Evolutionary conservation across 1,284 basidiomycete species (phyloP).

Genomic region (Sutorius eximius): DNA sequence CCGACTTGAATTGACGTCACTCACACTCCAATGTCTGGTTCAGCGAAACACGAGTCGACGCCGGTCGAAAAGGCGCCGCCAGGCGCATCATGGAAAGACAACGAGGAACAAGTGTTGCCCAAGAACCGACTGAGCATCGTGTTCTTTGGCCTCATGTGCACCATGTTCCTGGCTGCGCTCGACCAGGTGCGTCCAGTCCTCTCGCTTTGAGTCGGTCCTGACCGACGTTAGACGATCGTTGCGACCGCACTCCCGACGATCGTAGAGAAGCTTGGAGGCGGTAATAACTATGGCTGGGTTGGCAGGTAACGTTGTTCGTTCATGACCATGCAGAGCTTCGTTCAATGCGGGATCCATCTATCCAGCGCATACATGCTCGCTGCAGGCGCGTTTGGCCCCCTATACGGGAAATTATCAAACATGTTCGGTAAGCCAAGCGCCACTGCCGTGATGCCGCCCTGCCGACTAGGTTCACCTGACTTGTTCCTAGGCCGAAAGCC

Average conservation of each 20-base stretch:
- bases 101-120: slow-evolving; percentile 56
- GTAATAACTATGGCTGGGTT: slow-evolving; percentile 72
- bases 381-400: slow-evolving; percentile 63
- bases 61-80: slow-evolving; percentile 33
- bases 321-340: background rate
- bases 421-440: slow-evolving; percentile 41
- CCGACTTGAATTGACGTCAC: background rate
- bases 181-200: slow-evolving; percentile 47
- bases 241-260: slow-evolving; percentile 83
- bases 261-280: slow-evolving; percentile 66
- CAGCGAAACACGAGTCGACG: slow-evolving; percentile 18
- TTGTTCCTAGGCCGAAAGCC: slow-evolving; percentile 63
- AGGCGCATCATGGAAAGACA: slow-evolving; percentile 52
- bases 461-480: background rate
- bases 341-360: background rate
- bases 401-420: slow-evolving; percentile 78
- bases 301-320: slow-evolving; percentile 52
- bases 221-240: slow-evolving; percentile 59
- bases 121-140: slow-evolving; percentile 57
- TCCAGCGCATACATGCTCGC: slow-evolving; percentile 71
- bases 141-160: slow-evolving; percentile 53
- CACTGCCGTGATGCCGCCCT: background rate
- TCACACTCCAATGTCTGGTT: slow-evolving; percentile 3
- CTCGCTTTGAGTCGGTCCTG: background rate
- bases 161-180: slow-evolving; percentile 57